Evolutionary conservation across 2,329 filamentous ascomycete species (phyloP), one percentile per base, ranked within the genome.

Genomic region (Xylariaceae sp.): DNA sequence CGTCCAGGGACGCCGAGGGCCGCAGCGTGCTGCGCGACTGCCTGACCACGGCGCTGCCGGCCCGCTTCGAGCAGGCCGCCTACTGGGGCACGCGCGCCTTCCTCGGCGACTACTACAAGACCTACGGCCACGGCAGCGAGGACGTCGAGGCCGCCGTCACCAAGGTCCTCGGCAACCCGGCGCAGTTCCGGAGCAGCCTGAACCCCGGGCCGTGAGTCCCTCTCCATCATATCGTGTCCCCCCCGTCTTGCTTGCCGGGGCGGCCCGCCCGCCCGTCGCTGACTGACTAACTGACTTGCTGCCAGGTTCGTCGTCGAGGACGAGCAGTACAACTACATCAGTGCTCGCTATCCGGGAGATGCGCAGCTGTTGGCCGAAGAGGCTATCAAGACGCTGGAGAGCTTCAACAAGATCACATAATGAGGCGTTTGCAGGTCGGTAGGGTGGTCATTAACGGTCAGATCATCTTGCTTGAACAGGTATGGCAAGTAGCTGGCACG

Each of bases 71-170:
- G 47, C 62, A 67, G 40, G 33, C 57, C 13, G 65, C 65, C 1
- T 74, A 64, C 38, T 69, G 66, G 60, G 57, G 59, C 3, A 73
- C 70, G 3, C 54, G 65, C 23, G 50, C 55, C 2, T 64, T 70
- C 26, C 47, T 73, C 10, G 70, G 69, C 3, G 70, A 73, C 35
- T 73, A 73, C 42, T 73, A 72, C 49, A 74, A 74, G 59, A 72
- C 69, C 3, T 73, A 70, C 35, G 70, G 70, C 1, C 61, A 62
- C 3, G 61, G 67, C 1, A 69, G 64, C 38, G 65, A 67, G 21
- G 59, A 65, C 38, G 65, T 70, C 3, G 65, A 73, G 42, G 53
- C 57, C 5, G 58, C 60, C 26, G 68, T 70, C 27, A 61, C 55
- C 15, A 68, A 64, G 39, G 55, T 44, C 2, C 50, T 72, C 15